A percentile compares a stretch with the other conserved stretches of the same genome.
phyloP scores from a whole-genome alignment of 1,284 basidiomycete genomes.

The Fomitopsis pinicola region DNA sequence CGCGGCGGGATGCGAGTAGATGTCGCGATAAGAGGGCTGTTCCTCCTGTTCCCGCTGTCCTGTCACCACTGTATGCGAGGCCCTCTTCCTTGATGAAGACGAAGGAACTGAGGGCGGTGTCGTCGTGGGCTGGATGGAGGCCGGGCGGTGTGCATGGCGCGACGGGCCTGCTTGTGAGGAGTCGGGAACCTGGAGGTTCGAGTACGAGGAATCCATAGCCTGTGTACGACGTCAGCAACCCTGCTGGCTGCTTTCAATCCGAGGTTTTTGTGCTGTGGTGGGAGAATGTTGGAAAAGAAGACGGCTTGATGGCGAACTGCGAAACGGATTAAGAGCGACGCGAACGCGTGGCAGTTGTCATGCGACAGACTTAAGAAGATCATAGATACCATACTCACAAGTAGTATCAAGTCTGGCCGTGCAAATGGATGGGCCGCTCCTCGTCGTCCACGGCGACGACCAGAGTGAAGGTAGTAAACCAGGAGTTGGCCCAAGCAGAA shows the following conservation, averaged over 20 bases:
- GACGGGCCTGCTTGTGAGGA: slow-evolving; percentile 40
- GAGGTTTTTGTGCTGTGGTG: neutral
- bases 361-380: neutral
- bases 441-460: slow-evolving; percentile 9
- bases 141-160: slow-evolving; percentile 38
- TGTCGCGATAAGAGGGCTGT: slow-evolving; percentile 56
- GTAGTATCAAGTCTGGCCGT: neutral
- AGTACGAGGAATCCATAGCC: slow-evolving; percentile 25
- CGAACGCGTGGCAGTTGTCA: slow-evolving; percentile 5
- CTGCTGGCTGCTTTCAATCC: neutral
- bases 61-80: slow-evolving; percentile 49
- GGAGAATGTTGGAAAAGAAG: slow-evolving; percentile 8
- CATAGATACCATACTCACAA: slow-evolving; percentile 1
- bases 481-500: neutral
- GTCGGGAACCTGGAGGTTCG: slow-evolving; percentile 44
- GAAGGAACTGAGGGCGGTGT: slow-evolving; percentile 29
- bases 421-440: neutral
- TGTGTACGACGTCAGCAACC: neutral
- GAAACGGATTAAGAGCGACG: slow-evolving; percentile 5
- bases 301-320: slow-evolving; percentile 5
- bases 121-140: slow-evolving; percentile 40
- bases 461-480: neutral
- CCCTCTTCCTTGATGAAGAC: slow-evolving; percentile 41
- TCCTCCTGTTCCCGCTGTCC: slow-evolving; percentile 39
- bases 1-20: slow-evolving; percentile 83